A percentile compares a stretch with the other conserved stretches of the same genome.
Conservation (phyloP, 2,329 filamentous ascomycete genomes). For the Fusarium tanahbumbuense region DNA sequence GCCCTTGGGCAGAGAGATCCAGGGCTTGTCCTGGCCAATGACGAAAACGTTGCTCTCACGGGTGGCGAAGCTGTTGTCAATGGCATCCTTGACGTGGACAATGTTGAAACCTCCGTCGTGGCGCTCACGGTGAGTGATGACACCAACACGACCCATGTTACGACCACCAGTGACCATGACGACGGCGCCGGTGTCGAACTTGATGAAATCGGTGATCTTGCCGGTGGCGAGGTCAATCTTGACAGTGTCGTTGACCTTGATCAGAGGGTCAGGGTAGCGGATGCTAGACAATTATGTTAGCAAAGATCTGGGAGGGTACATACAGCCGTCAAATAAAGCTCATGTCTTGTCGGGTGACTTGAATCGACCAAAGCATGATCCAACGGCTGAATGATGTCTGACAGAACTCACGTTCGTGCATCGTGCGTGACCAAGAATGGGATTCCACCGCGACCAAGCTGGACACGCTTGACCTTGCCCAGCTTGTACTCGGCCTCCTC, state of each 20-base stretch:
- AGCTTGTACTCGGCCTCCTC: slow-evolving; percentile 99
- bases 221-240: slow-evolving; percentile 97
- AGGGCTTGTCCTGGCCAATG: slow-evolving; percentile 98
- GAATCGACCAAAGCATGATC: slow-evolving; percentile 95
- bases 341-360: slow-evolving; percentile 50
- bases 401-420: slow-evolving; percentile 99
- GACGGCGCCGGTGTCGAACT: slow-evolving; percentile 98
- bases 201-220: slow-evolving; percentile 98
- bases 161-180: slow-evolving; percentile 99
- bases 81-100: slow-evolving; percentile 99
- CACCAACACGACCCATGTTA: slow-evolving; percentile 99
- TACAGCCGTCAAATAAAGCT: slow-evolving; percentile 66
- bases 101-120: slow-evolving; percentile 99
- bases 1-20: slow-evolving; percentile 99
- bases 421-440: slow-evolving; percentile 99
- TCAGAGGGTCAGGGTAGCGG: slow-evolving; percentile 96
- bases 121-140: slow-evolving; percentile 99
- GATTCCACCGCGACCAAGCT: slow-evolving; percentile 99
- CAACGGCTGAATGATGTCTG: slow-evolving; percentile 99
- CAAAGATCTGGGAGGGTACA: slow-evolving; percentile 54
- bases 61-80: slow-evolving; percentile 99
- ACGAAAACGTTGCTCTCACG: slow-evolving; percentile 99
- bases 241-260: slow-evolving; percentile 99
- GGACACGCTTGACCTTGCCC: slow-evolving; percentile 99
- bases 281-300: slow-evolving; percentile 74